These are phyloP conservation scores for Capronia epimyces DNA, from an alignment of 2,329 filamentous ascomycete genomes.

Conservation along the genomic window DNA sequence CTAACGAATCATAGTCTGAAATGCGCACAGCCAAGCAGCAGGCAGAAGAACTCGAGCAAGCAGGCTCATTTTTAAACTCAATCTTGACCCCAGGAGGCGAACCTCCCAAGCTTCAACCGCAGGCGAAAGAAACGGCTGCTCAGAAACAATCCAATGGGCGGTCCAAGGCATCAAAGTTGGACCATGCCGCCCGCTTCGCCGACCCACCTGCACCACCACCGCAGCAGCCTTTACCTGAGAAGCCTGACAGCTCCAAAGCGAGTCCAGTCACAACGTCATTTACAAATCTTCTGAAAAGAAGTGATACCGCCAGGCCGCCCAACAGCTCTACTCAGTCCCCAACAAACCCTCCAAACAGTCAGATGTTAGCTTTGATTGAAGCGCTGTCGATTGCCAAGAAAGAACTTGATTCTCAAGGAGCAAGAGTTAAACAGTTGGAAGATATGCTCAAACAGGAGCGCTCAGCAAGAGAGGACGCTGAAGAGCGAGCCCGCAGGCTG, in stretches of 20 bases:
- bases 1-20: slow-evolving; percentile 59
- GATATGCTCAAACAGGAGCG: slow-evolving; percentile 71
- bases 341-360: slow-evolving; percentile 55
- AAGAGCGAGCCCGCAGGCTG: slow-evolving; percentile 70
- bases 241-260: slow-evolving; percentile 64
- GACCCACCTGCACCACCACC: slow-evolving; percentile 91
- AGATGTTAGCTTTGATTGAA: slow-evolving; percentile 79
- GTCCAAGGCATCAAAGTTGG: slow-evolving; percentile 53
- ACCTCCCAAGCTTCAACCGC: slow-evolving; percentile 42
- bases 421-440: slow-evolving; percentile 76
- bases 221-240: slow-evolving; percentile 87
- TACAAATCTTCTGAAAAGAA: slow-evolving; percentile 64
- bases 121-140: slow-evolving; percentile 42
- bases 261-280: slow-evolving; percentile 42
- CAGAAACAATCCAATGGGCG: slow-evolving; percentile 44
- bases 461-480: slow-evolving; percentile 73
- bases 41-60: slow-evolving; percentile 75
- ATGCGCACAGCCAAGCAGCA: slow-evolving; percentile 86
- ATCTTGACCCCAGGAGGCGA: slow-evolving; percentile 67
- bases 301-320: slow-evolving; percentile 64
- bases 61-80: slow-evolving; percentile 72
- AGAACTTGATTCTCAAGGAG: slow-evolving; percentile 77
- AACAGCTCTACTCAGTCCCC: slow-evolving; percentile 49
- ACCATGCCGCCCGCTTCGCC: slow-evolving; percentile 78
- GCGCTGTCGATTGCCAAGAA: slow-evolving; percentile 76